These are phyloP conservation scores for Nicotiana obtusifolia DNA, from an alignment of 257 asterid species.

Conservation along the genomic window DNA sequence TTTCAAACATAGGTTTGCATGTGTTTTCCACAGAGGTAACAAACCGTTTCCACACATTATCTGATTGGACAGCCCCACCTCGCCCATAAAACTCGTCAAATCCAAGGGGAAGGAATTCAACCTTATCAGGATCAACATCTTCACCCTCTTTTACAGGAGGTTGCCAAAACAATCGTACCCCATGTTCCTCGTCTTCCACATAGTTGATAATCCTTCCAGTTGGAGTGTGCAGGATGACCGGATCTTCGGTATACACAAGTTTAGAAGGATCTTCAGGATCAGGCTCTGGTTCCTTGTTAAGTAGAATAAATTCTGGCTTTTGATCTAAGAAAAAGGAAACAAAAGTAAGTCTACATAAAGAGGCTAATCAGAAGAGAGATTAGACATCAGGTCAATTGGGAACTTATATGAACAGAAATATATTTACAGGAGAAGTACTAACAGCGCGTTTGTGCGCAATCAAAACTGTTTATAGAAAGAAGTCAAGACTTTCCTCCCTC, in stretches of 20 bases:
- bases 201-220: conserved; percentile 82
- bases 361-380: background rate
- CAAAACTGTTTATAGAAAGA: too few species aligned
- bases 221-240: conserved; percentile 81
- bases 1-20: conserved; percentile 29
- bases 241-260: conserved; percentile 64
- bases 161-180: conserved; percentile 81
- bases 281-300: conserved; percentile 82
- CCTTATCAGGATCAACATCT: conserved; percentile 55
- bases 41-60: conserved; percentile 31
- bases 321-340: conserved; percentile 42
- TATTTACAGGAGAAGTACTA: background rate
- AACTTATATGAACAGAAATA: background rate
- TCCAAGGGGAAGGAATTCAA: conserved; percentile 71
- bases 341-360: background rate
- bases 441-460: background rate
- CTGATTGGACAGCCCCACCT: conserved; percentile 24
- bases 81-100: conserved; percentile 84
- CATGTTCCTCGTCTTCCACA: conserved; percentile 86
- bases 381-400: background rate
- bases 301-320: conserved; percentile 65
- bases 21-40: conserved; percentile 30
- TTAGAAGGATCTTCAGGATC: conserved; percentile 89
- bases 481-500: too few species aligned
- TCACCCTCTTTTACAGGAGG: conserved; percentile 53